phyloP scores from a whole-genome alignment of 2,329 filamentous ascomycete species.

The Colletotrichum sp. region DNA sequence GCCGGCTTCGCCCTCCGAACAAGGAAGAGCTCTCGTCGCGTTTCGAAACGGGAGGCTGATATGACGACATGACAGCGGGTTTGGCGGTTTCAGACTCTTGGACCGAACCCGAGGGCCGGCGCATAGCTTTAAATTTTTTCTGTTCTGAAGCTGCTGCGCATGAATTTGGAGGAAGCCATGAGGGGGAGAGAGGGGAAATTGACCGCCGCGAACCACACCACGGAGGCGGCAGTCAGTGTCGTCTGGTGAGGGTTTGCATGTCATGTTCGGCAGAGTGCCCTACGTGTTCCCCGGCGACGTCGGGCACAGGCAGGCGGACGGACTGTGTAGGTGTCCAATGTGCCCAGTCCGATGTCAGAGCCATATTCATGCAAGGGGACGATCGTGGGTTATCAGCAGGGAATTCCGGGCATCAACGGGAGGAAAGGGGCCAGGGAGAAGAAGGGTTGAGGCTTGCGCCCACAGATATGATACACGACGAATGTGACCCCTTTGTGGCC shows the following conservation, averaged over 20 bases:
- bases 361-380: conserved; percentile 15
- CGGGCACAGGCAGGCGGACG: not conserved
- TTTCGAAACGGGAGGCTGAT: conserved; percentile 8
- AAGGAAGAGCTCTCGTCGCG: conserved; percentile 1
- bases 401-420: not conserved
- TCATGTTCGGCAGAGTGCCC: not conserved
- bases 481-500: not conserved
- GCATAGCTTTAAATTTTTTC: not conserved
- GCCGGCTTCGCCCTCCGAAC: not conserved
- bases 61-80: conserved; percentile 9
- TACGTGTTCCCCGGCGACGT: not conserved
- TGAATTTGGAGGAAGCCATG: not conserved
- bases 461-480: not conserved
- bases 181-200: not conserved
- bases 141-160: conserved; percentile 3
- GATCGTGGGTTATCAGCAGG: conserved; percentile 5
- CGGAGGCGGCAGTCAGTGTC: not conserved
- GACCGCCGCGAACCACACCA: not conserved
- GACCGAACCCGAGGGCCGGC: not conserved
- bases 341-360: conserved; percentile 3
- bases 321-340: not conserved
- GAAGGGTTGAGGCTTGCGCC: not conserved
- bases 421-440: not conserved
- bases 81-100: not conserved
- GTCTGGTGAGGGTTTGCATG: not conserved